Conservation (phyloP, 2,329 filamentous ascomycete genomes). For the Penicillium sclerotiorum region DNA sequence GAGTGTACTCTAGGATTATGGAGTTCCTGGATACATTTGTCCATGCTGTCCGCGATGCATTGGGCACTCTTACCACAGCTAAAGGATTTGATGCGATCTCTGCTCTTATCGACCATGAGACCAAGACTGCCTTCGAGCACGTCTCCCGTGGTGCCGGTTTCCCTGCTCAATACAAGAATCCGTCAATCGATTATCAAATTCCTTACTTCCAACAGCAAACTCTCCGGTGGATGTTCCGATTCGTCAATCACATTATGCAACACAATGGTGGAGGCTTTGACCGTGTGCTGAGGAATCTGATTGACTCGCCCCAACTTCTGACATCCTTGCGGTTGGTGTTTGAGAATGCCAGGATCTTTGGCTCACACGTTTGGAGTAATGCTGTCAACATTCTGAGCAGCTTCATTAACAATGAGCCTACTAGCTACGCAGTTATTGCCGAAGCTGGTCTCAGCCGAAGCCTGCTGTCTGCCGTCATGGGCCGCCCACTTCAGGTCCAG, state of each 20-base stretch:
- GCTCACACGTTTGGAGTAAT: conserved; percentile 94
- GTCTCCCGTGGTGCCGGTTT: conserved; percentile 73
- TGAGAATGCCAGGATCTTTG: conserved; percentile 75
- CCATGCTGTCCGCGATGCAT: conserved; percentile 80
- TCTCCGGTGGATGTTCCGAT: conserved; percentile 91
- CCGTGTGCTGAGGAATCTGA: conserved; percentile 84
- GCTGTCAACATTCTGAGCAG: conserved; percentile 88
- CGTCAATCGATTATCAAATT: conserved; percentile 87
- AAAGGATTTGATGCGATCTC: conserved; percentile 88
- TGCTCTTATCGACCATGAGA: conserved; percentile 80
- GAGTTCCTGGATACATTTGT: conserved; percentile 87
- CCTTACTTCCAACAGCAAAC: conserved; percentile 93
- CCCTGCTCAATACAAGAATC: conserved; percentile 70
- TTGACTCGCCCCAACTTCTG: conserved; percentile 86
- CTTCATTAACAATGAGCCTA: conserved; percentile 98
- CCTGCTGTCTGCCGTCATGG: conserved; percentile 78
- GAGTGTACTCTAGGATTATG: conserved; percentile 80
- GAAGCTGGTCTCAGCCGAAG: conserved; percentile 89
- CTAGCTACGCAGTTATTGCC: conserved; percentile 92
- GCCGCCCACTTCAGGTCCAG: conserved; percentile 39
- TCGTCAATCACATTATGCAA: conserved; percentile 93
- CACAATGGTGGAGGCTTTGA: conserved; percentile 82
- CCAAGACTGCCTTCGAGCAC: conserved; percentile 67
- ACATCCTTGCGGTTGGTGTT: conserved; percentile 79
- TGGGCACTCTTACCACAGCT: conserved; percentile 77